phyloP scores from a whole-genome alignment of 208 protist genomes.

The Pavlovales sp. region DNA sequence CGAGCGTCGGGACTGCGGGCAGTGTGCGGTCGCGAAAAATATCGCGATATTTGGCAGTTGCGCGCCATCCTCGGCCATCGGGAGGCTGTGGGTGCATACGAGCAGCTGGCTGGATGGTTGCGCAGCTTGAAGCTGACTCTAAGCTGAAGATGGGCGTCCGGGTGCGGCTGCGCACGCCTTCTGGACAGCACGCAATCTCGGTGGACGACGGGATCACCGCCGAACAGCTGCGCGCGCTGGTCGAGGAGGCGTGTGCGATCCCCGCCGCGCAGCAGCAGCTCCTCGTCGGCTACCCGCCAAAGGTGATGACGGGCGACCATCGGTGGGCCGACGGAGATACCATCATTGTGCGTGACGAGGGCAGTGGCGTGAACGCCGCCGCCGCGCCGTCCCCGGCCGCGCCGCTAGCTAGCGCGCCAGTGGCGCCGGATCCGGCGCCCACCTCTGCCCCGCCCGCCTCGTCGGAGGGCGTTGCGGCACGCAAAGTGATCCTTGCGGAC shows the following conservation, averaged over 20 bases:
- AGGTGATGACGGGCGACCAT: neutral
- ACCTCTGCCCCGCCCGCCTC: neutral
- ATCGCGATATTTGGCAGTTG: no score
- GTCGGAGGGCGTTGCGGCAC: neutral
- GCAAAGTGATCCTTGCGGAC: constrained; percentile 29
- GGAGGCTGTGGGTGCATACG: no score
- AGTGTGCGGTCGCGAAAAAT: no score
- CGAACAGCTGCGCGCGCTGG: neutral
- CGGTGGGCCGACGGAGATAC: neutral
- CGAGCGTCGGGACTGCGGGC: no score
- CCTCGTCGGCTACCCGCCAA: neutral
- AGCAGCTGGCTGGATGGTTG: no score
- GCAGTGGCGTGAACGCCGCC: neutral
- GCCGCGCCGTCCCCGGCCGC: no score
- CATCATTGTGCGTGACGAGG: neutral
- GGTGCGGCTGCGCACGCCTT: no score
- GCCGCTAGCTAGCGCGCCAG: neutral
- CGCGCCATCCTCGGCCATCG: no score
- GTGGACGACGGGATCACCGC: neutral
- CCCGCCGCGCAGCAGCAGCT: neutral
- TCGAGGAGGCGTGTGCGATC: neutral
- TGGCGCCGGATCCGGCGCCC: no score
- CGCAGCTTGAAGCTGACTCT: no score
- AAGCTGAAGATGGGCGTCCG: no score
- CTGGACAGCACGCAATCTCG: no score